Percentiles rank a stretch among this genome's conserved stretches.
Conservation (phyloP, 805 yeast species). For the Kluyveromyces starmeri region DNA sequence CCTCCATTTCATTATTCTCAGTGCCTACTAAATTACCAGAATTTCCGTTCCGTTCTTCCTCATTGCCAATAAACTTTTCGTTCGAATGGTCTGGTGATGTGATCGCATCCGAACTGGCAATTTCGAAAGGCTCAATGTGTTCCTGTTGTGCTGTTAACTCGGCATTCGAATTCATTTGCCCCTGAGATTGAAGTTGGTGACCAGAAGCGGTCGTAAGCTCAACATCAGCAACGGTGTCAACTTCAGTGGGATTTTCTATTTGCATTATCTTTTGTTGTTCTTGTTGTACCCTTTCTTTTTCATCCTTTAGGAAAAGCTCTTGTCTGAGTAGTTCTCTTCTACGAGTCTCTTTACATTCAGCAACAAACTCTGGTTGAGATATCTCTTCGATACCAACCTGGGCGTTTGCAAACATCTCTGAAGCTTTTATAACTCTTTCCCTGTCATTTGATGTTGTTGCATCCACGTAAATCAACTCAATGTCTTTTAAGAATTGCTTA, state of each 20-base stretch:
- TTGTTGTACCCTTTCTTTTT: slow-evolving; percentile 19
- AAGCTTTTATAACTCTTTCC: slow-evolving; percentile 70
- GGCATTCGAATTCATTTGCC: background rate
- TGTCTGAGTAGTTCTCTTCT: slow-evolving; percentile 54
- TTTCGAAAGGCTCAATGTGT: background rate
- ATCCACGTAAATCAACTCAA: slow-evolving; percentile 77
- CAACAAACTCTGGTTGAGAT: slow-evolving; percentile 57
- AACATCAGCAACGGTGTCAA: background rate
- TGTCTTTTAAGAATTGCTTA: slow-evolving; percentile 75
- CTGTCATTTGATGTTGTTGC: slow-evolving; percentile 68
- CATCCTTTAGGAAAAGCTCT: slow-evolving; percentile 29
- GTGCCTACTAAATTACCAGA: too few species aligned
- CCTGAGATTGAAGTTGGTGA: slow-evolving; percentile 8
- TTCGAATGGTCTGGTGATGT: too few species aligned
- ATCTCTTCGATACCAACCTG: slow-evolving; percentile 93
- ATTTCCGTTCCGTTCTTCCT: too few species aligned
- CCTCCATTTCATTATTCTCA: background rate
- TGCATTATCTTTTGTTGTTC: slow-evolving; percentile 6
- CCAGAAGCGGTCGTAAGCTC: slow-evolving; percentile 7
- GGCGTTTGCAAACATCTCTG: slow-evolving; percentile 94
- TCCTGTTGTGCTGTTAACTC: background rate
- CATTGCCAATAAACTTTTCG: too few species aligned
- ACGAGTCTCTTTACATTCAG: slow-evolving; percentile 68
- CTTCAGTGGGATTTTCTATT: background rate
- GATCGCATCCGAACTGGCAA: too few species aligned